These are phyloP conservation scores for Malbranchea cinnamomea DNA, from an alignment of 2,329 filamentous ascomycete species.

Conservation along the genomic window DNA sequence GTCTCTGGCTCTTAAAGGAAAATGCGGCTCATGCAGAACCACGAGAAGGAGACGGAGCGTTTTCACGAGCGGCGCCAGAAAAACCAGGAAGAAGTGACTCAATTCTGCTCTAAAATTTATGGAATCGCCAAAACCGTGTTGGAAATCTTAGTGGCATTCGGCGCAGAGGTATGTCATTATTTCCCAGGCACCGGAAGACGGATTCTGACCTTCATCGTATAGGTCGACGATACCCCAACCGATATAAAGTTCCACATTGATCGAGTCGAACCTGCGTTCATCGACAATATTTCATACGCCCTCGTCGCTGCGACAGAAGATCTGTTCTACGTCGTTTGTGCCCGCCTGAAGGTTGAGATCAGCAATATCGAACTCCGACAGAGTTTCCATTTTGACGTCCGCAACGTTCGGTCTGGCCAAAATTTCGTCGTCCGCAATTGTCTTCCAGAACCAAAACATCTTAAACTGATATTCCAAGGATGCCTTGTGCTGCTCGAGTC, in stretches of 20 bases:
- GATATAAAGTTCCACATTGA: slow-evolving; percentile 19
- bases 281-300: slow-evolving; percentile 13
- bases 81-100: slow-evolving; percentile 17
- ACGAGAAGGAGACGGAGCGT: too few relatives aligned
- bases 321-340: slow-evolving; percentile 23
- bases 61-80: slow-evolving; percentile 12
- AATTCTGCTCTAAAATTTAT: slow-evolving; percentile 21
- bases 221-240: slow-evolving; percentile 19
- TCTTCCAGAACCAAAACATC: slow-evolving; percentile 21
- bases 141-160: slow-evolving; percentile 19
- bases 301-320: slow-evolving; percentile 23
- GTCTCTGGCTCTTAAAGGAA: too few relatives aligned
- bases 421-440: slow-evolving; percentile 8
- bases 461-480: slow-evolving; percentile 19
- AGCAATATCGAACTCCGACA: slow-evolving; percentile 21
- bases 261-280: slow-evolving; percentile 17
- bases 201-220: slow-evolving; percentile 6
- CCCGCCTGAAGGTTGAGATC: slow-evolving; percentile 24
- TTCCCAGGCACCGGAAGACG: neutral
- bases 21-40: too few relatives aligned
- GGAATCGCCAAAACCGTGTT: slow-evolving; percentile 22
- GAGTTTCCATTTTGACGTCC: slow-evolving; percentile 15
- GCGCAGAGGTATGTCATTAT: slow-evolving; percentile 17
- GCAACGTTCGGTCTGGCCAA: slow-evolving; percentile 10
- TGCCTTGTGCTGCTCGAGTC: slow-evolving; percentile 21